Evolutionary conservation across 495 filamentous ascomycete genomes (phyloP).

Genomic region (Apodospora peruviana): DNA sequence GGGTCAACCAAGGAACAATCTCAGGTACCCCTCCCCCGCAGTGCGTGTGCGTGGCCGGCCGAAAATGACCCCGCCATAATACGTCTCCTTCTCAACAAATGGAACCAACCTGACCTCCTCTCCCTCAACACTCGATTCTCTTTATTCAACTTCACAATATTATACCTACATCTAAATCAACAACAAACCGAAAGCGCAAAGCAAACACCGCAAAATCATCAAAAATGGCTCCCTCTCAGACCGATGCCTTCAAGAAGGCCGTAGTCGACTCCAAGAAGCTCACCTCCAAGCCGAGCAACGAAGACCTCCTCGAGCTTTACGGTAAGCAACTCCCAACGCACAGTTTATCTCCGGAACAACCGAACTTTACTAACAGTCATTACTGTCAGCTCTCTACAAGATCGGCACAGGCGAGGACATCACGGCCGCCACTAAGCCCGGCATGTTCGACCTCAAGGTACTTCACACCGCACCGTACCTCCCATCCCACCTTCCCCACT

Average conservation of each 20-base stretch:
- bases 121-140: not conserved
- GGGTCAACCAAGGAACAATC: too few relatives aligned
- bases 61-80: not conserved
- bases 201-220: conserved; percentile 4
- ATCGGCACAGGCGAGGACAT: conserved; percentile 45
- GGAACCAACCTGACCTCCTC: not conserved
- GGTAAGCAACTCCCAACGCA: conserved; percentile 20
- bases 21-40: too few relatives aligned
- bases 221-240: conserved; percentile 38
- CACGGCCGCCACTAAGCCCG: conserved; percentile 34
- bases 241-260: conserved; percentile 53
- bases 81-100: not conserved
- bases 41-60: too few relatives aligned
- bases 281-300: conserved; percentile 51
- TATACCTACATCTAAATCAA: conserved; percentile 7
- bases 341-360: not conserved
- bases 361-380: too few relatives aligned
- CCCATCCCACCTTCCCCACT: not conserved
- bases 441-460: conserved; percentile 56
- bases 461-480: conserved; percentile 2
- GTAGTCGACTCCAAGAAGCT: conserved; percentile 62
- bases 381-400: conserved; percentile 51
- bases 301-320: conserved; percentile 51
- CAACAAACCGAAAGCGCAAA: conserved; percentile 24
- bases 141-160: not conserved